phyloP scores from a whole-genome alignment of 257 asterid species.

The Henckelia pumila region DNA sequence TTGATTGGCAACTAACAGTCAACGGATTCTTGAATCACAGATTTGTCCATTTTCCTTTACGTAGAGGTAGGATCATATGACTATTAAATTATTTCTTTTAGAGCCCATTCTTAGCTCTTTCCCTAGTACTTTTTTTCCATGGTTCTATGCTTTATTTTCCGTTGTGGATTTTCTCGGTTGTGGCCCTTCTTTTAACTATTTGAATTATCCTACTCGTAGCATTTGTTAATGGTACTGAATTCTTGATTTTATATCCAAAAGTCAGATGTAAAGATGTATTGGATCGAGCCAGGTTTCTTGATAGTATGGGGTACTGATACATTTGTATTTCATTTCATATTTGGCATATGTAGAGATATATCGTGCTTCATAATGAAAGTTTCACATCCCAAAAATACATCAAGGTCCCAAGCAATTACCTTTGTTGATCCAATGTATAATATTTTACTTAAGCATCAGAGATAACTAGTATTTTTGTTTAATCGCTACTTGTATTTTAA shows the following conservation, averaged over 20 bases:
- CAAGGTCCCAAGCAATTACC: background rate
- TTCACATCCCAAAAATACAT: background rate
- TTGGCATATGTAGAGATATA: too few relatives aligned
- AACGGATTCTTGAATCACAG: constrained; percentile 32
- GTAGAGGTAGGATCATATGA: constrained; percentile 46
- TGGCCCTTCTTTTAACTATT: constrained; percentile 15
- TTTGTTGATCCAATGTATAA: background rate
- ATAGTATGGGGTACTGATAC: background rate
- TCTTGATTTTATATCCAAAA: background rate
- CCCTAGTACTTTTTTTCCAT: constrained; percentile 32
- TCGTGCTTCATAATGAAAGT: background rate
- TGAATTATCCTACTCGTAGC: constrained; percentile 8
- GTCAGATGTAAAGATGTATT: constrained; percentile 33
- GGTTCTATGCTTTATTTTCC: constrained; percentile 13
- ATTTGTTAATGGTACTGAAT: background rate
- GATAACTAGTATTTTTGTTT: too few relatives aligned
- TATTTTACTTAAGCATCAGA: background rate
- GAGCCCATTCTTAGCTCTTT: constrained; percentile 37
- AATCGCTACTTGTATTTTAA: too few relatives aligned
- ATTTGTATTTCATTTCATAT: background rate
- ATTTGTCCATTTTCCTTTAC: constrained; percentile 39
- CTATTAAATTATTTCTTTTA: constrained; percentile 43
- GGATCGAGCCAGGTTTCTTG: constrained; percentile 7
- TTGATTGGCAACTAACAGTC: constrained; percentile 43
- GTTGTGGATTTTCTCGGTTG: constrained; percentile 19